Conservation (phyloP, 2,329 filamentous ascomycete species). For the Stachybotrys elegans region DNA sequence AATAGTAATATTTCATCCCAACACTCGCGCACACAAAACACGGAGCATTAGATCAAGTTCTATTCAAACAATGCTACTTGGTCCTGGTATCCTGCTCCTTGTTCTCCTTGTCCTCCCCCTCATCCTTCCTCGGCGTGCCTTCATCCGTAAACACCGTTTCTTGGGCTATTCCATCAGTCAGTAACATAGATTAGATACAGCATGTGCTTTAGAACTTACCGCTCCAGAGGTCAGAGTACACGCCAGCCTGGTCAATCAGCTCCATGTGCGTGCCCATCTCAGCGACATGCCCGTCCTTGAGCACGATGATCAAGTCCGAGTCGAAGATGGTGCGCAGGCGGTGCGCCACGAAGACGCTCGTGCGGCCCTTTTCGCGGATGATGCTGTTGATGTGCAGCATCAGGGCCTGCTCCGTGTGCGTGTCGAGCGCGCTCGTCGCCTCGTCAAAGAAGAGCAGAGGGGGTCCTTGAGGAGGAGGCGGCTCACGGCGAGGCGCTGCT, state of each 20-base stretch:
- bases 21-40: too few relatives aligned
- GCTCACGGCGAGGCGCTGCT: constrained; percentile 82
- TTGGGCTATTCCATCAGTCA: constrained; percentile 41
- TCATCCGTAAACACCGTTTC: constrained; percentile 52
- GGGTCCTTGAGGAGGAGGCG: constrained; percentile 84
- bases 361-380: constrained; percentile 78
- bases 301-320: constrained; percentile 85
- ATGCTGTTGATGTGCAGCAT: constrained; percentile 92
- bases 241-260: constrained; percentile 69
- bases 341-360: constrained; percentile 93
- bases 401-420: constrained; percentile 86
- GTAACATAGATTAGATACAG: background rate
- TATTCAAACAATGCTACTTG: too few relatives aligned
- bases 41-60: too few relatives aligned
- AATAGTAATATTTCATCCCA: too few relatives aligned
- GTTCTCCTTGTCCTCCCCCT: constrained; percentile 12
- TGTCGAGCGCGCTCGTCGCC: constrained; percentile 87
- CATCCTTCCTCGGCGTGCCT: constrained; percentile 34
- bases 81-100: constrained; percentile 9
- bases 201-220: constrained; percentile 57
- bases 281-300: constrained; percentile 77
- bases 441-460: constrained; percentile 92
- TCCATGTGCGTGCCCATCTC: constrained; percentile 86
- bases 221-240: constrained; percentile 90
- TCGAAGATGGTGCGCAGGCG: constrained; percentile 90